phyloP scores from a whole-genome alignment of 176 grass and related monocot species.

The Phoenix roebelenii region DNA sequence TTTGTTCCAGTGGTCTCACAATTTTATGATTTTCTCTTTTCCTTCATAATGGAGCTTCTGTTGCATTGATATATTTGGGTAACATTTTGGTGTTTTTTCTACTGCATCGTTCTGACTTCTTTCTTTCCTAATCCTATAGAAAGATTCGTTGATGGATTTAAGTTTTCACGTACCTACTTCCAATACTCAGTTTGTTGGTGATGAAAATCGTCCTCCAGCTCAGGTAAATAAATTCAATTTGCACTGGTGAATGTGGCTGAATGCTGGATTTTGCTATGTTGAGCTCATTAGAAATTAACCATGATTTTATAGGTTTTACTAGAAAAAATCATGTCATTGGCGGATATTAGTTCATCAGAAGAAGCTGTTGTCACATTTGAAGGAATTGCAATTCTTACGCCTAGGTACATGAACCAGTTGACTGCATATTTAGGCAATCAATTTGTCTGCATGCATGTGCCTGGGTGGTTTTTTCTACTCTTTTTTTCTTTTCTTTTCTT shows the following conservation, averaged over 20 bases:
- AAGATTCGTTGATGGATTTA: conserved; percentile 91
- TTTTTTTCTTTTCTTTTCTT: too few species aligned
- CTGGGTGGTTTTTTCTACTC: too few species aligned
- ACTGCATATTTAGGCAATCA: too few species aligned
- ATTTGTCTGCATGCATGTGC: too few species aligned
- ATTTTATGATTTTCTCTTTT: too few species aligned
- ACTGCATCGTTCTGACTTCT: conserved; percentile 5
- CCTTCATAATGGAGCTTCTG: too few species aligned
- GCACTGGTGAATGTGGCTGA: background rate
- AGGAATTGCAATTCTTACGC: conserved; percentile 91
- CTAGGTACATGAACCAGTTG: conserved; percentile 37
- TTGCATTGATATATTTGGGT: too few species aligned
- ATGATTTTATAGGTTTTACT: conserved; percentile 58
- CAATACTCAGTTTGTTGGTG: conserved; percentile 72
- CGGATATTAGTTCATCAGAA: conserved; percentile 67
- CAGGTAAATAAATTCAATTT: conserved; percentile 38
- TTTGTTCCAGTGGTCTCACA: too few species aligned
- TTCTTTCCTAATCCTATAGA: conserved; percentile 32
- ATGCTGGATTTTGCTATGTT: too few species aligned
- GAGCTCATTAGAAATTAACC: background rate
- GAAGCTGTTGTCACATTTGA: conserved; percentile 77
- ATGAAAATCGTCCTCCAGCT: conserved; percentile 64
- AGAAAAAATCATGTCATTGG: conserved; percentile 37
- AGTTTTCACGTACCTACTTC: conserved; percentile 80
- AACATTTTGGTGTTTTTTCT: too few species aligned